Conservation (phyloP, 2,329 filamentous ascomycete species). For the Akanthomyces dipterigenus region DNA sequence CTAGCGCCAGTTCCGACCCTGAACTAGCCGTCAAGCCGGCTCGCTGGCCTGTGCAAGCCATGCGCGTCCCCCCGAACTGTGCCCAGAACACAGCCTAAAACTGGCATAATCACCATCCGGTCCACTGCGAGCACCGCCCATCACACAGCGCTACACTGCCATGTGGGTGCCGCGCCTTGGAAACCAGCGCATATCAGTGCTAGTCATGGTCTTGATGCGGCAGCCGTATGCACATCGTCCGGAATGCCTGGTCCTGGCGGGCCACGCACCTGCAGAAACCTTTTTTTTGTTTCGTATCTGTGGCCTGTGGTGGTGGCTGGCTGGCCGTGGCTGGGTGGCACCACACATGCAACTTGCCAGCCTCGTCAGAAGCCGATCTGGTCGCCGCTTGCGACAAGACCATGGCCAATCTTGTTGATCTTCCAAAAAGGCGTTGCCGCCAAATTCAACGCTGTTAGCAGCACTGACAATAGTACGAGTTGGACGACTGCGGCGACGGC, state of each 20-base stretch:
- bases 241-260: conserved; percentile 1
- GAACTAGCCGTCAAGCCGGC: neutral
- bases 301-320: neutral
- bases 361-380: conserved; percentile 8
- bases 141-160: neutral
- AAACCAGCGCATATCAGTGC: neutral
- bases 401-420: neutral
- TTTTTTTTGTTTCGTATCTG: neutral
- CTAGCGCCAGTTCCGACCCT: neutral
- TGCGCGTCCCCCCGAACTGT: neutral
- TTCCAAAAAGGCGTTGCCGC: neutral
- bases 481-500: neutral
- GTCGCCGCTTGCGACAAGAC: conserved; percentile 4
- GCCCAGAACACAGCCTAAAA: conserved; percentile 2
- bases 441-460: neutral
- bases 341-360: neutral
- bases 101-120: neutral
- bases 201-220: neutral
- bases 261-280: neutral
- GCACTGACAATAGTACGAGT: neutral
- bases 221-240: conserved; percentile 1
- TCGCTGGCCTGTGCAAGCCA: neutral
- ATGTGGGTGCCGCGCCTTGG: conserved; percentile 3
- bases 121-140: neutral
- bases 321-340: neutral